phyloP scores from a whole-genome alignment of 768 basidiomycete genomes.

The Dictyophora rubrovolvata region DNA sequence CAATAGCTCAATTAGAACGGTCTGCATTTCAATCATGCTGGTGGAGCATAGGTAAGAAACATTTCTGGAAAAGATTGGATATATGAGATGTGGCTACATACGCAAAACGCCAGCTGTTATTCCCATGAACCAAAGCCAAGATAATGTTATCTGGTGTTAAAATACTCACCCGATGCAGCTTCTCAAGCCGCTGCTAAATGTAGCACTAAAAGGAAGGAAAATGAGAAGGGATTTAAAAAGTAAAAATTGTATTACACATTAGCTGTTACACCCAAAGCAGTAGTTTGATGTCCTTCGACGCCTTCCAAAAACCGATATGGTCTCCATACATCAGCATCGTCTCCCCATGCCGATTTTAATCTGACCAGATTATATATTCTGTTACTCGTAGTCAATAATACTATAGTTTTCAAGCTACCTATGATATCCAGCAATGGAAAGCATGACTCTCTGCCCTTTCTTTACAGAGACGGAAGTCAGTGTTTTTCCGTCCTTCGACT shows the following conservation, averaged over 20 bases:
- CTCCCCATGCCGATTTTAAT: conserved; percentile 22
- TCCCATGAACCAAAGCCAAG: neutral
- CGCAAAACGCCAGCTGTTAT: conserved; percentile 14
- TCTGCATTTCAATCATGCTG: conserved; percentile 11
- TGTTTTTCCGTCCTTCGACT: conserved; percentile 15
- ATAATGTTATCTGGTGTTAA: neutral
- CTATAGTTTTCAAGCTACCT: neutral
- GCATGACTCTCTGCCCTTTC: conserved; percentile 15
- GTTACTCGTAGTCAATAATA: neutral
- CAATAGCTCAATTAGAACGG: conserved; percentile 8
- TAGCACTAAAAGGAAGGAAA: neutral
- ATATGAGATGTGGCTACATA: too few relatives aligned
- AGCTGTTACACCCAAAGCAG: conserved; percentile 12
- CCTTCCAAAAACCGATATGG: conserved; percentile 18
- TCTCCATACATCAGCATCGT: conserved; percentile 22
- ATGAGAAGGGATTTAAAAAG: neutral
- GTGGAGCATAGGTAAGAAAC: neutral
- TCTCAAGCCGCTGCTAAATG: conserved; percentile 1
- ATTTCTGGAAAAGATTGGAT: neutral
- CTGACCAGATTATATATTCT: neutral
- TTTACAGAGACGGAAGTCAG: conserved; percentile 13
- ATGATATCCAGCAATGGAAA: conserved; percentile 11
- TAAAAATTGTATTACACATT: conserved; percentile 13
- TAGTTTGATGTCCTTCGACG: conserved; percentile 13
- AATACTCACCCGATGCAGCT: conserved; percentile 5